Conservation (phyloP, 2,329 filamentous ascomycete species). For the Beauveria sp. region DNA sequence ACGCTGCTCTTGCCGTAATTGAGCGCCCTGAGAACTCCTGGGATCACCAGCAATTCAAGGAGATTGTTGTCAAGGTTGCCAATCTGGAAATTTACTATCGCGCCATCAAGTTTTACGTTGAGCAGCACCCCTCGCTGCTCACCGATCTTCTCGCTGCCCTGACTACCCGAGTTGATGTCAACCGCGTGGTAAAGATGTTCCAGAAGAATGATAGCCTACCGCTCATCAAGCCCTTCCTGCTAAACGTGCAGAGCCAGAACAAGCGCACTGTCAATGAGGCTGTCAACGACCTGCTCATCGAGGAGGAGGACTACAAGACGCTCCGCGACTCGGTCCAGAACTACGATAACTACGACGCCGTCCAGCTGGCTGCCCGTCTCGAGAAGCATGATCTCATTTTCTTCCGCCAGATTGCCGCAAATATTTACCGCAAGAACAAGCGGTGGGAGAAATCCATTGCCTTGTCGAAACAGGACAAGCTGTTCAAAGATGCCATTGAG, state of each 20-base stretch:
- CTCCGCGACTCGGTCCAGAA: slow-evolving; percentile 95
- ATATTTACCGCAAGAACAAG: slow-evolving; percentile 99
- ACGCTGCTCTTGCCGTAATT: slow-evolving; percentile 94
- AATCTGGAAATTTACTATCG: slow-evolving; percentile 99
- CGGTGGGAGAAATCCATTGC: slow-evolving; percentile 98
- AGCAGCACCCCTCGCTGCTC: slow-evolving; percentile 89
- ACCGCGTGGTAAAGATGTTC: slow-evolving; percentile 98
- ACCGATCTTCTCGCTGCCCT: slow-evolving; percentile 92
- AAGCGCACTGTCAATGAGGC: slow-evolving; percentile 97
- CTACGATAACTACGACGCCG: slow-evolving; percentile 97
- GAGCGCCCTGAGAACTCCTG: slow-evolving; percentile 94
- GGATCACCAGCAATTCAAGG: slow-evolving; percentile 99
- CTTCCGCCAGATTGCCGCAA: slow-evolving; percentile 97
- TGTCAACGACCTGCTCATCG: slow-evolving; percentile 94
- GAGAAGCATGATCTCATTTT: slow-evolving; percentile 98
- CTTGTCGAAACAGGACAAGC: slow-evolving; percentile 96
- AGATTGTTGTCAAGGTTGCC: slow-evolving; percentile 93
- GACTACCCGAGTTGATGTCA: slow-evolving; percentile 92
- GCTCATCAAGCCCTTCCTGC: slow-evolving; percentile 95
- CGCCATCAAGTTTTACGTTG: slow-evolving; percentile 91
- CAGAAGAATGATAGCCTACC: slow-evolving; percentile 97
- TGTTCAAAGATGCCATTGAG: slow-evolving; percentile 99
- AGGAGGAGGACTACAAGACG: slow-evolving; percentile 99
- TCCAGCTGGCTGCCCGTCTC: slow-evolving; percentile 81
- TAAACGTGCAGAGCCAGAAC: slow-evolving; percentile 94